phyloP scores from a whole-genome alignment of 257 asterid genomes.

The Cruciata laevipes region DNA sequence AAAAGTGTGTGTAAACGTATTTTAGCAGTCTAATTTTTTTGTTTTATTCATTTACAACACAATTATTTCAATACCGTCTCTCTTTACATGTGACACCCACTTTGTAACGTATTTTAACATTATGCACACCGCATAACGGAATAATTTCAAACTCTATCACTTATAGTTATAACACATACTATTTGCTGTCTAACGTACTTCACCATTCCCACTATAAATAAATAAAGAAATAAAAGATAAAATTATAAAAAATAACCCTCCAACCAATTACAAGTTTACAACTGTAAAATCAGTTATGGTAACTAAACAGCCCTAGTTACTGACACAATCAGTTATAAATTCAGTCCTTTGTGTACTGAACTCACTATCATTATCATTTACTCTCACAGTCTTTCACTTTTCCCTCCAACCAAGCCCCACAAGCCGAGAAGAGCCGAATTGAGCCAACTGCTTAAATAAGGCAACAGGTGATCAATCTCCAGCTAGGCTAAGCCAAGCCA shows the following conservation, averaged over 20 bases:
- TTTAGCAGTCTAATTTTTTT: too few relatives aligned
- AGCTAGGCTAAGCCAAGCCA: conserved; percentile 8
- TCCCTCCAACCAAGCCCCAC: neutral
- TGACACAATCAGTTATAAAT: neutral
- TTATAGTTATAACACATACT: too few relatives aligned
- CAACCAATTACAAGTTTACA: neutral
- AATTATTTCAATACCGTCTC: too few relatives aligned
- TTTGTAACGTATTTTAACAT: neutral
- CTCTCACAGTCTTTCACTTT: neutral
- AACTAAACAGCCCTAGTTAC: neutral
- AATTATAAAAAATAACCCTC: neutral
- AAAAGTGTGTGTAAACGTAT: too few relatives aligned
- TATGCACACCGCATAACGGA: neutral
- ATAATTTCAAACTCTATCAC: too few relatives aligned
- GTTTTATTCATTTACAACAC: neutral
- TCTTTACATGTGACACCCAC: neutral
- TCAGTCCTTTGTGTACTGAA: neutral
- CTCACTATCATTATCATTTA: neutral
- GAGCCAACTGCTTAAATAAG: conserved; percentile 2
- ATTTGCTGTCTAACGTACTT: too few relatives aligned
- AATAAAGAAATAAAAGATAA: too few relatives aligned
- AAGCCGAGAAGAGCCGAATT: neutral
- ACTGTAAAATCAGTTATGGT: neutral
- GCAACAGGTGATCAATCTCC: neutral
- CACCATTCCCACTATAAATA: neutral